Conservation (phyloP, 257 asterid species). For the Solanum okadae region DNA sequence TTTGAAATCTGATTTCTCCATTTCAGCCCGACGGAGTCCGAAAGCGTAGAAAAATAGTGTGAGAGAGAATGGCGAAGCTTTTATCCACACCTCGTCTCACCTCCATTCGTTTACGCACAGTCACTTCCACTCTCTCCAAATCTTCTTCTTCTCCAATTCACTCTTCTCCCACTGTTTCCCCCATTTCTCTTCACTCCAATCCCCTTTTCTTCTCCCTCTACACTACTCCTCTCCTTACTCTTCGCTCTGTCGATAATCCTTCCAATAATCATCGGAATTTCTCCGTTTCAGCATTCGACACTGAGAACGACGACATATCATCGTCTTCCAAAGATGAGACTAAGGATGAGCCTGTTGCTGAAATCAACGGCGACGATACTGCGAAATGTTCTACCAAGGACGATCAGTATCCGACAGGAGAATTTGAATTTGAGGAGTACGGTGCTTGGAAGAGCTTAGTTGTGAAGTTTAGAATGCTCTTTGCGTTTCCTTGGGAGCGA, state of each 20-base stretch:
- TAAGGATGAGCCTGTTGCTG: neutral
- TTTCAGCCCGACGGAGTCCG: neutral
- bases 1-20: neutral
- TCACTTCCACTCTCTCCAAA: constrained; percentile 22
- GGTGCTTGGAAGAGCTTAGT: constrained; percentile 51
- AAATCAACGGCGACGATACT: constrained; percentile 11
- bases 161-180: neutral
- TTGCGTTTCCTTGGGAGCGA: constrained; percentile 92
- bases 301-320: constrained; percentile 24
- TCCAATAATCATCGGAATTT: neutral
- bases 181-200: neutral
- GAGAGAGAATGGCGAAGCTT: constrained; percentile 18
- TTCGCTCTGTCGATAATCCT: neutral
- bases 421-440: constrained; percentile 52
- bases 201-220: neutral
- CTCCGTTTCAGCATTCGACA: constrained; percentile 41
- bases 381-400: constrained; percentile 1
- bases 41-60: neutral
- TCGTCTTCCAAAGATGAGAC: constrained; percentile 13
- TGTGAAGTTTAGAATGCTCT: constrained; percentile 70
- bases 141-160: constrained; percentile 5
- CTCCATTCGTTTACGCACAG: constrained; percentile 35
- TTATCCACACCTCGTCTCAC: constrained; percentile 26
- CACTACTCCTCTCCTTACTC: neutral
- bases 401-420: constrained; percentile 66